Evolutionary conservation across 495 filamentous ascomycete species (phyloP).

Genomic region (Hypoxylon fuscum): DNA sequence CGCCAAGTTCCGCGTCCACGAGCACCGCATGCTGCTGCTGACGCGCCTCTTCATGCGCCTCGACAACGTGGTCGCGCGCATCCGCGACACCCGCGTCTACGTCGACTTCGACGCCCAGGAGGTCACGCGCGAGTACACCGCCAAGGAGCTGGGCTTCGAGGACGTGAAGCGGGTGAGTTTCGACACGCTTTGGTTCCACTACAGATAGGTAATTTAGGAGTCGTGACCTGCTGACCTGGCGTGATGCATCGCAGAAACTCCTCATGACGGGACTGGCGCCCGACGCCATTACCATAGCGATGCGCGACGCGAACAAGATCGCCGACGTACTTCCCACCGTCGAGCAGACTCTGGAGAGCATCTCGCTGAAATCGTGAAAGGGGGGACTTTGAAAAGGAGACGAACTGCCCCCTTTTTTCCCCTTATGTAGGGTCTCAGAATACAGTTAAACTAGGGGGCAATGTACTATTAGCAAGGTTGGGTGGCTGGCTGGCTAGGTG

Average conservation of each 20-base stretch:
- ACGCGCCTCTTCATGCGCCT: slow-evolving; percentile 92
- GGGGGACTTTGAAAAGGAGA: neutral
- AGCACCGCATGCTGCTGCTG: slow-evolving; percentile 81
- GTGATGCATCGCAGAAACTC: slow-evolving; percentile 64
- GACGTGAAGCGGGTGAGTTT: slow-evolving; percentile 74
- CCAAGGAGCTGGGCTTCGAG: slow-evolving; percentile 80
- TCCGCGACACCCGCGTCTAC: slow-evolving; percentile 91
- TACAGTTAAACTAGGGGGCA: neutral
- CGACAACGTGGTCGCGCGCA: slow-evolving; percentile 84
- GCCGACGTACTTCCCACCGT: slow-evolving; percentile 76
- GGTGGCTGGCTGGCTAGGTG: neutral
- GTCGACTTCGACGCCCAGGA: slow-evolving; percentile 85
- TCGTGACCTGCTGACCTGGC: slow-evolving; percentile 10
- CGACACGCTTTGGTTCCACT: no score
- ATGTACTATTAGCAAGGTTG: slow-evolving; percentile 9
- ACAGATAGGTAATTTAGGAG: neutral
- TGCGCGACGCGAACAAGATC: slow-evolving; percentile 85
- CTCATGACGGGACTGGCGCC: slow-evolving; percentile 64
- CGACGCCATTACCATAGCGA: slow-evolving; percentile 77
- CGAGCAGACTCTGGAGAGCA: slow-evolving; percentile 60
- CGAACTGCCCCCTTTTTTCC: neutral
- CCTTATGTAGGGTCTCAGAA: neutral
- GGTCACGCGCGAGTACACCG: slow-evolving; percentile 88
- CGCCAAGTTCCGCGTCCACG: slow-evolving; percentile 93
- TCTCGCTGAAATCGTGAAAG: slow-evolving; percentile 45